Conservation (phyloP, 148 eudicot species). For the Nepenthes mirabilis region DNA sequence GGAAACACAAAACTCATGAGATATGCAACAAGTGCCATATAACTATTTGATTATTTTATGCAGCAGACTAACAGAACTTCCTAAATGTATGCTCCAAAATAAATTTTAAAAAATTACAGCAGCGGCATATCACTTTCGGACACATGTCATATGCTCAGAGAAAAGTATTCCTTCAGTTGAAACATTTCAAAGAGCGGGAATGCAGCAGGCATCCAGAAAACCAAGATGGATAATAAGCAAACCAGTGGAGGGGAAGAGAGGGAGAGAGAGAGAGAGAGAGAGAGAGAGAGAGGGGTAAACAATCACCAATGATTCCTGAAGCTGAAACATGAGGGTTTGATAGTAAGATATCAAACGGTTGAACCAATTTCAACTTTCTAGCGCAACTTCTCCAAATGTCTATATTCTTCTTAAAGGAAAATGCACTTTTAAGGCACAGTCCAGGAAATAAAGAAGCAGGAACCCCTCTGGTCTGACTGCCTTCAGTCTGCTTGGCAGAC, state of each 20-base stretch:
- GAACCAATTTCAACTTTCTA: slow-evolving; percentile 62
- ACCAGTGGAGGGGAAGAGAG: no score
- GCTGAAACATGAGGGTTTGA: slow-evolving; percentile 78
- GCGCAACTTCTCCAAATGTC: slow-evolving; percentile 74
- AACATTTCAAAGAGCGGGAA: neutral
- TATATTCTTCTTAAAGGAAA: slow-evolving; percentile 43
- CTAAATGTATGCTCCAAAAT: no score
- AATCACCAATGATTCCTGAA: slow-evolving; percentile 61
- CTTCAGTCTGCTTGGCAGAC: slow-evolving; percentile 31
- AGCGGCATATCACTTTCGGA: no score
- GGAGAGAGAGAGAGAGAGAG: no score
- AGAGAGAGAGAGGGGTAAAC: neutral
- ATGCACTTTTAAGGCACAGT: slow-evolving; percentile 50
- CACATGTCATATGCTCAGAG: no score
- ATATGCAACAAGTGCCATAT: no score
- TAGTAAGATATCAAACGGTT: slow-evolving; percentile 64
- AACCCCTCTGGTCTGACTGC: slow-evolving; percentile 16
- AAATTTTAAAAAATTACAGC: no score
- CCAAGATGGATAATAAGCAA: neutral
- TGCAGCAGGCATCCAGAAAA: neutral
- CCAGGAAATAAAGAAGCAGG: slow-evolving; percentile 51
- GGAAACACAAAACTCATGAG: no score
- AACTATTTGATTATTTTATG: no score
- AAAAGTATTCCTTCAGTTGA: no score
- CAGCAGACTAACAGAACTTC: no score